phyloP scores from a whole-genome alignment of 768 basidiomycete genomes.

The Boletus rubroflammeus region DNA sequence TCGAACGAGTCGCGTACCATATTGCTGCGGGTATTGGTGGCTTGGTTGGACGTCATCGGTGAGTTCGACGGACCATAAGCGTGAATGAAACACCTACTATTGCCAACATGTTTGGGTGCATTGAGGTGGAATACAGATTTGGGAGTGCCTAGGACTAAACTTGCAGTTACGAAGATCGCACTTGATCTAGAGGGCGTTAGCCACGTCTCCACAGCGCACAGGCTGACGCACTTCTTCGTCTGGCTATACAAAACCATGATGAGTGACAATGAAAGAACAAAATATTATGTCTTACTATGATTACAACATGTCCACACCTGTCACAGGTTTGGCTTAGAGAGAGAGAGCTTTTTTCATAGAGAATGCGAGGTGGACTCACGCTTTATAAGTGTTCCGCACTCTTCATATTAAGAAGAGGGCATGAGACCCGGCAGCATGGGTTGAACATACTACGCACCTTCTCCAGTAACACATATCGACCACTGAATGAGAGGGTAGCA shows the following conservation, averaged over 20 bases:
- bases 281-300: constrained; percentile 36
- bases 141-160: constrained; percentile 58
- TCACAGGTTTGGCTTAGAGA: constrained; percentile 1
- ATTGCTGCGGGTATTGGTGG: constrained; percentile 64
- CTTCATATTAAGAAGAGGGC: constrained; percentile 29
- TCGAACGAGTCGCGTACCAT: constrained; percentile 38
- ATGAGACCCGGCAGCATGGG: constrained; percentile 17
- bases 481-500: constrained; percentile 4
- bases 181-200: constrained; percentile 47
- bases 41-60: constrained; percentile 29
- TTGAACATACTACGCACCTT: constrained; percentile 39
- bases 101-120: constrained; percentile 66
- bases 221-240: constrained; percentile 49
- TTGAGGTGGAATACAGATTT: constrained; percentile 44
- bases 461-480: constrained; percentile 56
- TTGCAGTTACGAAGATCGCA: constrained; percentile 58
- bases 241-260: constrained; percentile 36
- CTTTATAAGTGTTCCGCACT: constrained; percentile 53
- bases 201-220: not conserved
- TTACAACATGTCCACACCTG: constrained; percentile 56
- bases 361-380: constrained; percentile 32
- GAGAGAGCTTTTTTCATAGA: not conserved
- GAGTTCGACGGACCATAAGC: constrained; percentile 5
- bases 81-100: constrained; percentile 45
- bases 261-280: constrained; percentile 4